phyloP scores from a whole-genome alignment of 1,139 yeast species.

The Geotrichum macrosporum region DNA sequence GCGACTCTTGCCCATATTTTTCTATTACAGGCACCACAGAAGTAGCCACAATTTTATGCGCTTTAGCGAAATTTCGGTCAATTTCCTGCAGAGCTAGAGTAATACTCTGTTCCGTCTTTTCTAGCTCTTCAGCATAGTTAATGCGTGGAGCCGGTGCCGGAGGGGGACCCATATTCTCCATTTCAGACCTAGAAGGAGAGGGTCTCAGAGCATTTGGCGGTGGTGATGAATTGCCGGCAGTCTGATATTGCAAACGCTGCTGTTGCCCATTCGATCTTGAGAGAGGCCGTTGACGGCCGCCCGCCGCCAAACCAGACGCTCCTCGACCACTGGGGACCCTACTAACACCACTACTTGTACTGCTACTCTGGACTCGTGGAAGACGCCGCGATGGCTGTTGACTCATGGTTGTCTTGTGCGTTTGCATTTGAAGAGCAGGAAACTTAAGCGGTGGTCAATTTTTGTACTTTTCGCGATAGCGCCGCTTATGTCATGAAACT shows the following conservation, averaged over 20 bases:
- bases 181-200: neutral
- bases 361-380: neutral
- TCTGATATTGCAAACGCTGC: neutral
- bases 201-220: neutral
- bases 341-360: neutral
- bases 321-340: neutral
- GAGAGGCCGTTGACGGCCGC: no score
- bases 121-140: constrained; percentile 48
- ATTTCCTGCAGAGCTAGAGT: constrained; percentile 75
- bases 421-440: no score
- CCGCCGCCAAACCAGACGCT: neutral
- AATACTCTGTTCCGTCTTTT: constrained; percentile 73
- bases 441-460: no score
- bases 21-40: constrained; percentile 58
- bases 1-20: constrained; percentile 52
- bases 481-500: no score
- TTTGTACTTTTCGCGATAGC: no score
- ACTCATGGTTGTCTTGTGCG: no score
- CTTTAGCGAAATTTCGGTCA: constrained; percentile 62
- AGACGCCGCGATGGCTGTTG: constrained; percentile 1
- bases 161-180: neutral
- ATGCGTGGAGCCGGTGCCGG: constrained; percentile 3
- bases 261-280: neutral
- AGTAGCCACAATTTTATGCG: constrained; percentile 61
- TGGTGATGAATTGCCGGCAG: neutral